These are phyloP conservation scores for Hypoxylon cercidicola DNA, from an alignment of 495 filamentous ascomycete species.

Conservation along the genomic window DNA sequence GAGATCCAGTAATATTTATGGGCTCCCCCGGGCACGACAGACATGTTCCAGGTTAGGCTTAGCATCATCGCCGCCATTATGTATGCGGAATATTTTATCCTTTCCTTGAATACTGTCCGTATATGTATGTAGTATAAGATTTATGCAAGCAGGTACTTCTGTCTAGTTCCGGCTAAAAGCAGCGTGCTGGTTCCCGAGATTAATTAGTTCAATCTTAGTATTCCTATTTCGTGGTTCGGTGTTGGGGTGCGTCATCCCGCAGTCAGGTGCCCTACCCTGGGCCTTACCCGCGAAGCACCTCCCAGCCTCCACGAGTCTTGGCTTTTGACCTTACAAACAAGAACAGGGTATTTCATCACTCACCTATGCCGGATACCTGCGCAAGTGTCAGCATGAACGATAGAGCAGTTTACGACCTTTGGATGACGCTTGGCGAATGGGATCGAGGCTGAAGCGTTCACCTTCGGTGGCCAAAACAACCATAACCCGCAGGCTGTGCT, in stretches of 20 bases:
- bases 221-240: slow-evolving; percentile 5
- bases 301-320: slow-evolving; percentile 26
- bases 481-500: not conserved
- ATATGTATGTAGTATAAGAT: too few relatives aligned
- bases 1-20: not conserved
- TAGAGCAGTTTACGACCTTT: not conserved
- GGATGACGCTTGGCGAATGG: not conserved
- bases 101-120: too few relatives aligned
- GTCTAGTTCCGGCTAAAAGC: too few relatives aligned
- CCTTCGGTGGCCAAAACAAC: not conserved
- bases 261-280: too few relatives aligned
- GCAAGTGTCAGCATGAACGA: not conserved
- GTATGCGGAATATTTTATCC: too few relatives aligned
- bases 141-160: too few relatives aligned
- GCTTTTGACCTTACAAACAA: not conserved
- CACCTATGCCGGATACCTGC: not conserved
- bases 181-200: slow-evolving; percentile 1
- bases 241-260: slow-evolving; percentile 29
- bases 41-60: too few relatives aligned
- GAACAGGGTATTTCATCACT: not conserved
- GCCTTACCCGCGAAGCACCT: slow-evolving; percentile 16
- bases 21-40: too few relatives aligned
- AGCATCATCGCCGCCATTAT: too few relatives aligned
- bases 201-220: slow-evolving; percentile 1
- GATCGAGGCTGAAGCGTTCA: slow-evolving; percentile 2